These are phyloP conservation scores for Starmerella powellii DNA, from an alignment of 805 yeast genomes.

Conservation along the genomic window DNA sequence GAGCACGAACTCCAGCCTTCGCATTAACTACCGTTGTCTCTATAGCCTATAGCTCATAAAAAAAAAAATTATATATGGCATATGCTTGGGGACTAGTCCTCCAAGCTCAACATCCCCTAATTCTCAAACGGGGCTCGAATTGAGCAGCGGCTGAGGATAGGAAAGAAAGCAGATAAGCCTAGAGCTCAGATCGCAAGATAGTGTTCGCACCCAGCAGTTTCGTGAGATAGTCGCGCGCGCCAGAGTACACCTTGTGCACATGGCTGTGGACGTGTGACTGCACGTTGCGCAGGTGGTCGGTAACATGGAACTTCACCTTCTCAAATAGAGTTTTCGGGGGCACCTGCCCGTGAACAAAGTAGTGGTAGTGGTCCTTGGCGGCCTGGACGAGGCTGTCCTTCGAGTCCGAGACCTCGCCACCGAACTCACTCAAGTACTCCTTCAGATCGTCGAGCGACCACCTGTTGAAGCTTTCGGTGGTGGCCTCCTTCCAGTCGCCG, in stretches of 20 bases:
- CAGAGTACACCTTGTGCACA: neutral
- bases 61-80: no score
- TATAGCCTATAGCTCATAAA: no score
- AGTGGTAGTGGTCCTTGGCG: constrained; percentile 20
- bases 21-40: no score
- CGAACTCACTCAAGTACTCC: constrained; percentile 43
- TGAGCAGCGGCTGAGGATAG: no score
- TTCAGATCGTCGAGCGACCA: constrained; percentile 46
- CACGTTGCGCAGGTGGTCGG: neutral
- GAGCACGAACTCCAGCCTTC: no score
- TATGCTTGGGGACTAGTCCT: no score
- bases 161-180: no score
- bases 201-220: constrained; percentile 1
- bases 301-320: neutral
- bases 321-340: constrained; percentile 9
- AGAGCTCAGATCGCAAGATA: no score
- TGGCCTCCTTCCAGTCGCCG: constrained; percentile 32
- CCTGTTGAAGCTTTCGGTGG: constrained; percentile 31
- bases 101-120: no score
- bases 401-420: constrained; percentile 20
- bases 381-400: constrained; percentile 20
- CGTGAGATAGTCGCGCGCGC: no score
- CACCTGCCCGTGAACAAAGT: constrained; percentile 12
- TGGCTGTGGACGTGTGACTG: neutral
- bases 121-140: no score